Percentiles rank a stretch among this genome's conserved stretches.
Evolutionary conservation across 352 stramenopile species (phyloP).

Genomic region (Pythium diclinum): DNA sequence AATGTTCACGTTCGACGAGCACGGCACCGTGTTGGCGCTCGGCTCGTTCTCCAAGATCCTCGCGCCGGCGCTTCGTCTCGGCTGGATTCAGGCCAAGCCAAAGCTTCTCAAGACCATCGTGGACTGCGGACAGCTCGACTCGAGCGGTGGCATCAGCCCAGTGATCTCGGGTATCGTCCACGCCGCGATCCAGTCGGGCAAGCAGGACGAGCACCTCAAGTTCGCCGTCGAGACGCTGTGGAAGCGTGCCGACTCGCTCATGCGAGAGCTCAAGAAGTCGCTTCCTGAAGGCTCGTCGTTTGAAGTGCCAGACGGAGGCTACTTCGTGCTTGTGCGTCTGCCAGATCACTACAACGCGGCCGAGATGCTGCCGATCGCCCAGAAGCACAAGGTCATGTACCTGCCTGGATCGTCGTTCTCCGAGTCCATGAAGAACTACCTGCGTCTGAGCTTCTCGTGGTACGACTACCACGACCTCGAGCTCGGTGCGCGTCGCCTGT

Average conservation of each 20-base stretch:
- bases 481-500: slow-evolving; percentile 68
- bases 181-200: slow-evolving; percentile 55
- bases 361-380: slow-evolving; percentile 67
- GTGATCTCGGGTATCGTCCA: slow-evolving; percentile 90
- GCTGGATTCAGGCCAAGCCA: slow-evolving; percentile 79
- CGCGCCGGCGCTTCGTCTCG: slow-evolving; percentile 87
- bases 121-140: slow-evolving; percentile 89
- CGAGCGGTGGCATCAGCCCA: slow-evolving; percentile 90
- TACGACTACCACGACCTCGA: slow-evolving; percentile 81
- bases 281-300: slow-evolving; percentile 63
- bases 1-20: slow-evolving; percentile 81
- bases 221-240: slow-evolving; percentile 71
- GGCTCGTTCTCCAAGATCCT: slow-evolving; percentile 96
- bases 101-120: slow-evolving; percentile 74
- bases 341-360: slow-evolving; percentile 71
- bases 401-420: slow-evolving; percentile 80
- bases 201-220: slow-evolving; percentile 76
- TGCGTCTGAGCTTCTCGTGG: slow-evolving; percentile 86
- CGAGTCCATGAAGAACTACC: slow-evolving; percentile 85
- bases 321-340: slow-evolving; percentile 88
- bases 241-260: slow-evolving; percentile 69
- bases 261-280: slow-evolving; percentile 66
- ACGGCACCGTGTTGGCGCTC: slow-evolving; percentile 85
- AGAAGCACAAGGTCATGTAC: slow-evolving; percentile 89
- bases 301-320: slow-evolving; percentile 78